Evolutionary conservation across 202 grass and related monocot species (phyloP), one percentile per base, ranked within the genome.

Genomic region (Elaeis oleifera): DNA sequence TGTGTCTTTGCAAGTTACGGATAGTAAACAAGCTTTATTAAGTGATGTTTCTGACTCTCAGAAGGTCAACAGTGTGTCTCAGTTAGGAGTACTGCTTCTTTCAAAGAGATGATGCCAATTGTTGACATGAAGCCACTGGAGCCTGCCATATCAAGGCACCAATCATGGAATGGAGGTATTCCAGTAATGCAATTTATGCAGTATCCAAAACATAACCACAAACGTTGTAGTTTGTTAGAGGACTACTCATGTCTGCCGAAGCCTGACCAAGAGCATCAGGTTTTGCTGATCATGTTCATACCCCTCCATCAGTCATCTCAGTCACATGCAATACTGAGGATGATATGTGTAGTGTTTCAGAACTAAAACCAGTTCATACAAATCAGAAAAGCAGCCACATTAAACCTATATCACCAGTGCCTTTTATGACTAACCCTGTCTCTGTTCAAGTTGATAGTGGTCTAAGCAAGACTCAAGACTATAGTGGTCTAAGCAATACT

Each of bases 181-280:
- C 75, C 85, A 64, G 36, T 84, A 25, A 78, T 84, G 73, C 94
- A 94, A 71, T 87, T 94, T 68, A 94, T 94, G 88, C 88, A 94
- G 61, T 89, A 86, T 39, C 87, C 84, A 61, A 84, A 86, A 58
- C 90, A 86, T 60, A 85, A 90, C 77, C 79, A 73, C 74, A 82
- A 85, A 69, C 73, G 74, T 11, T 97, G 84, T 23, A 74, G 82
- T 64, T 67, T 92, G 56, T 53, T 89, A 73, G 72, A 76, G 50
- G 94, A 94, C 71, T 89, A 82, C 76, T 84, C 88, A 60, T 94
- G 88, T 79, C 67, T 89, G 44, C 80, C 88, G 22, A 89, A 82
- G 63, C 78, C 77, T 58, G 75, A 92, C 69, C 76, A 78, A 26
- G 69, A 83, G 25, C 73, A 69, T 59, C 56, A 69, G 18, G 61